Conservation (phyloP, 2,329 filamentous ascomycete species). For the Tolypocladium nubicola region DNA sequence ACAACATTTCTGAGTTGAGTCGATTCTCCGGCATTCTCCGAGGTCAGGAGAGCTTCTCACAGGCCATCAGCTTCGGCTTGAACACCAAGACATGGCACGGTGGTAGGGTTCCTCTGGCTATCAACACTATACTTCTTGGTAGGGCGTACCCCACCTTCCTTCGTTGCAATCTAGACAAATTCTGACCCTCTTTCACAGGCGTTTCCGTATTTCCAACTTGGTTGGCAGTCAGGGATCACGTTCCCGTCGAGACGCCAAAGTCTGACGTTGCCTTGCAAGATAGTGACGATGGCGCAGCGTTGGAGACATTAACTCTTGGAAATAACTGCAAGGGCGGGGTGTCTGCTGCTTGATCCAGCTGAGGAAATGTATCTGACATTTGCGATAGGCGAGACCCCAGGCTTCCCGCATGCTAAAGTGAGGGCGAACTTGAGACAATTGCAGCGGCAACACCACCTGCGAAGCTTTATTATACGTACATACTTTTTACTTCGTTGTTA, state of each 20-base stretch:
- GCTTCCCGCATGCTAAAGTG: no score
- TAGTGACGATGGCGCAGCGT: neutral
- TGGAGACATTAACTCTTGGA: neutral
- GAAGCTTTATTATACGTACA: no score
- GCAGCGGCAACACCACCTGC: no score
- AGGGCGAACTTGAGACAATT: no score
- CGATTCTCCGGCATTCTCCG: slow-evolving; percentile 27
- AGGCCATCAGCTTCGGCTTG: slow-evolving; percentile 27
- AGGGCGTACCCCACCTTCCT: slow-evolving; percentile 3
- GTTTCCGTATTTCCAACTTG: slow-evolving; percentile 13
- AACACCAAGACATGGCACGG: slow-evolving; percentile 27
- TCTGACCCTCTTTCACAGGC: neutral
- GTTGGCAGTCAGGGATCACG: slow-evolving; percentile 19
- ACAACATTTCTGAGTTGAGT: slow-evolving; percentile 42
- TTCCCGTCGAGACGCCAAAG: slow-evolving; percentile 11
- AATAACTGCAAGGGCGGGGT: no score
- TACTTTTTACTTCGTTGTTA: no score
- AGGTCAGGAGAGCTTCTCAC: slow-evolving; percentile 29
- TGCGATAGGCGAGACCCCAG: no score
- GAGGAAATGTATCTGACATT: no score
- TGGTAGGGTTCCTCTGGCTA: slow-evolving; percentile 24
- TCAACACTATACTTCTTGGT: slow-evolving; percentile 28
- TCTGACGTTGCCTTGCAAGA: neutral
- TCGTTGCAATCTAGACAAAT: neutral
- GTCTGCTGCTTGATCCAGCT: no score